Evolutionary conservation across 768 basidiomycete genomes (phyloP), one percentile per base, ranked within the genome.

Genomic region (Podaxis sp.): DNA sequence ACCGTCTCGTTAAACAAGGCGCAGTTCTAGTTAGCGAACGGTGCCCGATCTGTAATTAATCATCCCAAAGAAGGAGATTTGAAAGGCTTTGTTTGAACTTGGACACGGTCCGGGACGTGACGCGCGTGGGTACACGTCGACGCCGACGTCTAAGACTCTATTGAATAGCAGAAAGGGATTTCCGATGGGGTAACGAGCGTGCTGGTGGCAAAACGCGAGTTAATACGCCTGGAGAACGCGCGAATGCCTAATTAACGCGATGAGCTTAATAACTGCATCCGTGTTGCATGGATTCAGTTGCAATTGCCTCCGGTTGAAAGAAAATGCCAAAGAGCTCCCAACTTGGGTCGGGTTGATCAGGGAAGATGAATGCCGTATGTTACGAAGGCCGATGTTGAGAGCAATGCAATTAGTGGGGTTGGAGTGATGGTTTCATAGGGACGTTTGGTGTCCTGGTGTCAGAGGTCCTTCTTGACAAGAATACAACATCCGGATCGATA

Each of bases 231-330:
- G 22, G 37, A 50, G 37, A 26, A 40, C 15, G 50, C 50, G 49
- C 30, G 49, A 51, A 60, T 13, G 49, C 17, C 37, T 52, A 60
- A 40, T 60, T 60, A 60, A 37, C 36, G 50, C 33, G 37, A 37
- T 38, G 20, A 46, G 44, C 52, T 46, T 62, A 36, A 62, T 55
- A 11, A 55, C 41, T 55, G 24, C 60, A 56, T 37, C 51, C 52
- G 53, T 28, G n/a, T 46, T 48, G 41, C 52, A 17, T 15, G 22
- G 33, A 52, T 60, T 40, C 20, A 40, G 50, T 50, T 60, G 50
- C 49, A 60, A 60, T 51, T 60, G 49, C 50, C 51, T 49, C 58
- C 58, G 58, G 50, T 50, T 60, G 58, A 60, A 60, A 60, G 58
- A 60, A 60, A 60, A 24, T 60, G 58, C 58, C 58, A 60, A 60